Evolutionary conservation across 1,284 basidiomycete species (phyloP), one percentile per base, ranked within the genome.

Genomic region (Earliella scabrosa): DNA sequence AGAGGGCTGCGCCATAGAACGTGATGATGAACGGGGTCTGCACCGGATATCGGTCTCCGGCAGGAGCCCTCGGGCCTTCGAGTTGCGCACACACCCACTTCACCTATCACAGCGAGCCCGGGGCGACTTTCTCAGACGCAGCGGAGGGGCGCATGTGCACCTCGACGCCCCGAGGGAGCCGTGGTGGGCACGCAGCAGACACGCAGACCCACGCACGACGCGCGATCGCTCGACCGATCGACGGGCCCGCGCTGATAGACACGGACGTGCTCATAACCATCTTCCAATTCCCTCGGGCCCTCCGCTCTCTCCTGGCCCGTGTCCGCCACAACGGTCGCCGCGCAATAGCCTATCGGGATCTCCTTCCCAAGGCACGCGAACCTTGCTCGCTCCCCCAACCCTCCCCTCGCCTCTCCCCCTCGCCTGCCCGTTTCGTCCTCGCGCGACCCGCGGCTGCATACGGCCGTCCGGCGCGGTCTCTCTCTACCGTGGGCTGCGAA

Each of bases 211-310:
- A 40, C 29, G 45, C 43, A 40, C 41, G 31, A 4, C 31, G 32
- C 32, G 46, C 56, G 56, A 61, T 52, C 56, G 36, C 14, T 56
- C 52, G 34, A 54, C 61, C 61, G 59, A 63, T 63, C 59, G 61
- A 26, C 59, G 54, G 61, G 61, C 54, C 41, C 54, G 52, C 48
- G 47, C 40, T 63, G 61, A 63, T 63, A 63, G 61, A 63, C 61
- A 63, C 61, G 61, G 61, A 39, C 58, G 61, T 56, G 61, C 56
- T 60, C 61, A 60, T 60, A 63, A 56, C 43, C 61, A 63, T 53
- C 54, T 51, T 39, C 55, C 48, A 49, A 45, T 63, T 63, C 61
- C 61, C 61, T 56, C 61, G 61, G 58, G 43, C 55, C 34, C 50
- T 54, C 61, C 61, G 61, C 61, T 60, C 51, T 45, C 48, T 52